Percentiles rank a stretch among this genome's conserved stretches.
Evolutionary conservation across 495 filamentous ascomycete genomes (phyloP).

Genomic region (Niebla homalea): DNA sequence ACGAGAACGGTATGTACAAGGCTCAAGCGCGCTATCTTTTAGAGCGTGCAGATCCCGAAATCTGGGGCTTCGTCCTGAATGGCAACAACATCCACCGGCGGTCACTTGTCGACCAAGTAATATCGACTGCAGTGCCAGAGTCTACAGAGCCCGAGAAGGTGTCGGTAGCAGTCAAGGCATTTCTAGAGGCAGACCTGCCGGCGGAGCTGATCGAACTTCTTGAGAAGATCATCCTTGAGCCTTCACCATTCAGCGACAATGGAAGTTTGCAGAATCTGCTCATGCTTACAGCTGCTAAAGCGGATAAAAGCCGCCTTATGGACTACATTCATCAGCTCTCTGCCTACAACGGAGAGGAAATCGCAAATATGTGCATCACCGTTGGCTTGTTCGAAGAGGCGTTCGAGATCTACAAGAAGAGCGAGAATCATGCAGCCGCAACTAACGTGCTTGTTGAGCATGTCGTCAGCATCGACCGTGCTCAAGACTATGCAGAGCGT

Average conservation of each 20-base stretch:
- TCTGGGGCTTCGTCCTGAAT: slow-evolving; percentile 91
- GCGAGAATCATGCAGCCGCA: slow-evolving; percentile 73
- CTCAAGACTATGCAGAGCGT: slow-evolving; percentile 91
- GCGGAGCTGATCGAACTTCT: slow-evolving; percentile 92
- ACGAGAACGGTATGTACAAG: slow-evolving; percentile 98
- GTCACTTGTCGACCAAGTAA: slow-evolving; percentile 90
- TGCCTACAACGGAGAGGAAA: slow-evolving; percentile 82
- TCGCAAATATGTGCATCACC: slow-evolving; percentile 84
- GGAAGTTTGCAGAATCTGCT: slow-evolving; percentile 89
- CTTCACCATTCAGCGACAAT: slow-evolving; percentile 94
- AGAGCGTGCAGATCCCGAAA: slow-evolving; percentile 74
- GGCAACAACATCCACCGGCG: slow-evolving; percentile 89
- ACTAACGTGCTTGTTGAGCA: slow-evolving; percentile 91
- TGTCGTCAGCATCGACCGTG: slow-evolving; percentile 95
- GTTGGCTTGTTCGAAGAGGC: slow-evolving; percentile 94
- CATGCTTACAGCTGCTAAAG: slow-evolving; percentile 93
- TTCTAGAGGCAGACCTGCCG: slow-evolving; percentile 80
- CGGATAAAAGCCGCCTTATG: slow-evolving; percentile 90
- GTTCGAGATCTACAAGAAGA: slow-evolving; percentile 98
- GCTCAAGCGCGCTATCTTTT: slow-evolving; percentile 92
- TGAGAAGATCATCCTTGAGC: slow-evolving; percentile 98
- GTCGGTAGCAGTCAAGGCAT: slow-evolving; percentile 84
- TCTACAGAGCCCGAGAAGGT: slow-evolving; percentile 90
- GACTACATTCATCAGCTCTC: slow-evolving; percentile 88
- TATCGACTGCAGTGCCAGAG: slow-evolving; percentile 90